These are phyloP conservation scores for Phytophthora sp. DNA, from an alignment of 352 stramenopile species.

Conservation along the genomic window DNA sequence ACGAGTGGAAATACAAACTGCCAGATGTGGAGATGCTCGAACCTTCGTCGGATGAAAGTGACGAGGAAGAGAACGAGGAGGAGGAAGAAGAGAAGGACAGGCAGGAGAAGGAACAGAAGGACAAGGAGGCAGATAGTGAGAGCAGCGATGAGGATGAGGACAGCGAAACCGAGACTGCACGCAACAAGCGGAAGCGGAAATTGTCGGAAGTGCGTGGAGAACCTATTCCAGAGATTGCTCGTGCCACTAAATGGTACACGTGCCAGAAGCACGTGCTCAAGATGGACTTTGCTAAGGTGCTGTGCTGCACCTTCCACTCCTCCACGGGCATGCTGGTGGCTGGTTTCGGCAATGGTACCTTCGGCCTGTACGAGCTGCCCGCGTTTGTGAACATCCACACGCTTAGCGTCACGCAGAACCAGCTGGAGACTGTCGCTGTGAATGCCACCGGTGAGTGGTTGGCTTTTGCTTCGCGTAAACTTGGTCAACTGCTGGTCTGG, in stretches of 20 bases:
- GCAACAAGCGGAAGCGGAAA: conserved; percentile 36
- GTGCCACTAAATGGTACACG: conserved; percentile 84
- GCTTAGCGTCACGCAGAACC: conserved; percentile 91
- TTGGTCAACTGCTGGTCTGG: conserved; percentile 99
- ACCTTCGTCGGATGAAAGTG: conserved; percentile 34
- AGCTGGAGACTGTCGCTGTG: conserved; percentile 93
- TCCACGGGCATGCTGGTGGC: conserved; percentile 91
- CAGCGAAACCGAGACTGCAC: conserved; percentile 33
- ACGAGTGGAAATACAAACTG: conserved; percentile 84
- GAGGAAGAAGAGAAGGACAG: conserved; percentile 30
- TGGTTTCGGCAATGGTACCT: conserved; percentile 97
- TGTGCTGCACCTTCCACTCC: conserved; percentile 91
- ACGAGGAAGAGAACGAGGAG: conserved; percentile 29
- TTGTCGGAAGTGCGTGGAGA: conserved; percentile 20
- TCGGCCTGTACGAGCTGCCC: conserved; percentile 98
- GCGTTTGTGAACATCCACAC: conserved; percentile 97
- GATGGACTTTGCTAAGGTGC: conserved; percentile 90
- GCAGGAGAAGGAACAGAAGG: conserved; percentile 1
- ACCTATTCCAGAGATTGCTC: conserved; percentile 66
- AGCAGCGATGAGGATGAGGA: conserved; percentile 19
- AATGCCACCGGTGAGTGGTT: conserved; percentile 98
- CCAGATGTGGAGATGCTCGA: conserved; percentile 43
- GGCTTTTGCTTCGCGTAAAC: conserved; percentile 96
- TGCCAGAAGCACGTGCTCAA: conserved; percentile 90
- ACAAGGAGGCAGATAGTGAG: conserved; percentile 34